Base-by-base conservation (phyloP, 2,329 filamentous ascomycete species). In the Dactylella cylindrospora region DNA sequence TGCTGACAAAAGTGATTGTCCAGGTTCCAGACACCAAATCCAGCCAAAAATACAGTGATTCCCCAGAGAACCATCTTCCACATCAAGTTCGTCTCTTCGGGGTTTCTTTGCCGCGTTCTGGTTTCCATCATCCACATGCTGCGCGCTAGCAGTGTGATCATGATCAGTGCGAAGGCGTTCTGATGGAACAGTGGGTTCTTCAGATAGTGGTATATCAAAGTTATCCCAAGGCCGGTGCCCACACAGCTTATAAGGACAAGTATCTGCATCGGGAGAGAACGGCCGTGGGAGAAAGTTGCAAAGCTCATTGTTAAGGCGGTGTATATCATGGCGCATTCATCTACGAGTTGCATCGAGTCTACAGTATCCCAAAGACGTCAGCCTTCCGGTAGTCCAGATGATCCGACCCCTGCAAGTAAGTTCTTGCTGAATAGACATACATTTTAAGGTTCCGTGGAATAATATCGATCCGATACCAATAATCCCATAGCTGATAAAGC, bases 151-250 rank as follows among this genome's bases (percentile, higher is more conserved):
- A 91, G 82, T 33, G 83, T 76, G 3, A 79, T 78, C 0, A 88
- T 93, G 35, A 94, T 74, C 2, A 85, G 70, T 1, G 83, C 86
- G 68, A 90, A 94, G 3, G 84, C 85, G 62, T 82, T 84, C 71
- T 94, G 88, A 73, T 94, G 89, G 72, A 94, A 94, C 1, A 81
- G 76, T 0, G 89, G 88, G 66, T 94, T 84, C 70, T 90, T 88
- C 12, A 90, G 82, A 65, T 87, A 82, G 70, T 90, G 86, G 73
- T 95, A 95, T 72, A 86, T 81, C 32, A 86, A 77, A 10, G 88
- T 93, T 71, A 94, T 90, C n/a, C 80, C 77, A 23, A 84, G 71
- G 7, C 73, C 73, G 4, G 82, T 70, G 7, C 88, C 76, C 10
- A 76, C 76, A 3, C 83, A 32, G 5, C 77, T 86, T 6, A 90